Percentiles rank a stretch among this genome's conserved stretches.
Evolutionary conservation across 768 basidiomycete species (phyloP).

Genomic region (Chalciporus piperatus): DNA sequence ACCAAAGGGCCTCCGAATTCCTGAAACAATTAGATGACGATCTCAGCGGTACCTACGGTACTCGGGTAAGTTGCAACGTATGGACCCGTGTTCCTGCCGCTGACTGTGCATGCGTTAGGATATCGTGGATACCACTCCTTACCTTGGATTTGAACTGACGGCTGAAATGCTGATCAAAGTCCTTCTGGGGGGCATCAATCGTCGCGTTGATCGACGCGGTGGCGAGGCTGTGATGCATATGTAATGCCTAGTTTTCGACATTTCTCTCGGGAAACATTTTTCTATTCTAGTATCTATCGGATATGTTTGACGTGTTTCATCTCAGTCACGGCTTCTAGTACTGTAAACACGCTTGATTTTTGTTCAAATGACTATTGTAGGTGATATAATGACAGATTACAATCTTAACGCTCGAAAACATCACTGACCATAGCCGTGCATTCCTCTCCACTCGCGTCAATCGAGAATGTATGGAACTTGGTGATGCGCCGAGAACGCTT

Average conservation of each 20-base stretch:
- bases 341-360: too few relatives aligned
- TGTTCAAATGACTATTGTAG: too few relatives aligned
- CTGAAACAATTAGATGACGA: constrained; percentile 58
- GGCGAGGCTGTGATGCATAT: constrained; percentile 21
- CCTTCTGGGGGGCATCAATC: constrained; percentile 64
- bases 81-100: too few relatives aligned
- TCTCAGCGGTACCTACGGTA: constrained; percentile 37
- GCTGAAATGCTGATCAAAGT: constrained; percentile 57
- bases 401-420: too few relatives aligned
- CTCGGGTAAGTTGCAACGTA: constrained; percentile 38
- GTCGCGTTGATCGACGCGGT: constrained; percentile 42
- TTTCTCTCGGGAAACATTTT: not conserved
- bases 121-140: constrained; percentile 70
- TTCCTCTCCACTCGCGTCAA: too few relatives aligned
- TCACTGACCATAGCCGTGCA: too few relatives aligned
- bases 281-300: not conserved
- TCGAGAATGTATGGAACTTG: too few relatives aligned
- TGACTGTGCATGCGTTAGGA: constrained; percentile 38
- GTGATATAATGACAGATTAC: too few relatives aligned
- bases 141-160: constrained; percentile 40
- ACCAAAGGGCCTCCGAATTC: constrained; percentile 38
- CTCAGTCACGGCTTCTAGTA: too few relatives aligned
- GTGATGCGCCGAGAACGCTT: too few relatives aligned
- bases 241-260: constrained; percentile 2
- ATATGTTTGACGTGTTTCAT: too few relatives aligned